Conservation (phyloP, 108 stramenopile species). For the Conticribra guillardii region DNA sequence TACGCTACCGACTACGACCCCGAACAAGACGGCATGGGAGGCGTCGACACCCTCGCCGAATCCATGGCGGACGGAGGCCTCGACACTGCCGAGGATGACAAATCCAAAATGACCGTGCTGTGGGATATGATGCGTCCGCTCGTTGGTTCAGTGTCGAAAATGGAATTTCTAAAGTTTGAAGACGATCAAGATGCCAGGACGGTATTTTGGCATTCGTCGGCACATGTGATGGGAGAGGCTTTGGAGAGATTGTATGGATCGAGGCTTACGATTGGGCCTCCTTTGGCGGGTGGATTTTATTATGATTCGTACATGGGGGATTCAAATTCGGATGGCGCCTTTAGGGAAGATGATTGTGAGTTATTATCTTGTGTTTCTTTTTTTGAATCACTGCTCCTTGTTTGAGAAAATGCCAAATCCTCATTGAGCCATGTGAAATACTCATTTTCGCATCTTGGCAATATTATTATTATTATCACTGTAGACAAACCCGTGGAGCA, state of each 20-base stretch:
- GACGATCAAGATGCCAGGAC: constrained; percentile 91
- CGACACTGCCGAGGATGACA: constrained; percentile 57
- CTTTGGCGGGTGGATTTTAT: constrained; percentile 95
- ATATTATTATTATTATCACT: no score
- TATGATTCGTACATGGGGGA: constrained; percentile 99
- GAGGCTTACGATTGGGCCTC: constrained; percentile 97
- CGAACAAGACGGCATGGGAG: constrained; percentile 86
- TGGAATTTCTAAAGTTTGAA: constrained; percentile 93
- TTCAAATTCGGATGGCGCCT: constrained; percentile 50
- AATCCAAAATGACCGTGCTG: constrained; percentile 67
- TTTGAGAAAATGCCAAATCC: neutral
- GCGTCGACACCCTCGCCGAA: constrained; percentile 67
- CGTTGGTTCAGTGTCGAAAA: constrained; percentile 85
- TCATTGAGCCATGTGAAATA: neutral
- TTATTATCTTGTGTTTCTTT: constrained; percentile 9
- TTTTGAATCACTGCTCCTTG: constrained; percentile 3
- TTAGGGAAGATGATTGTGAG: constrained; percentile 94
- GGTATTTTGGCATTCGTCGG: constrained; percentile 99
- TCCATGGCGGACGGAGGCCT: constrained; percentile 73
- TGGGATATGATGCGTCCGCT: constrained; percentile 98
- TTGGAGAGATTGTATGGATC: constrained; percentile 94
- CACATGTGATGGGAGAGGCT: constrained; percentile 97
- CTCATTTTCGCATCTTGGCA: no score
- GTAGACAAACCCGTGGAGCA: constrained; percentile 78
- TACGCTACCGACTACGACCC: constrained; percentile 79